These are phyloP conservation scores for Trichoderma endophyticum DNA, from an alignment of 2,329 filamentous ascomycete genomes.

Conservation along the genomic window DNA sequence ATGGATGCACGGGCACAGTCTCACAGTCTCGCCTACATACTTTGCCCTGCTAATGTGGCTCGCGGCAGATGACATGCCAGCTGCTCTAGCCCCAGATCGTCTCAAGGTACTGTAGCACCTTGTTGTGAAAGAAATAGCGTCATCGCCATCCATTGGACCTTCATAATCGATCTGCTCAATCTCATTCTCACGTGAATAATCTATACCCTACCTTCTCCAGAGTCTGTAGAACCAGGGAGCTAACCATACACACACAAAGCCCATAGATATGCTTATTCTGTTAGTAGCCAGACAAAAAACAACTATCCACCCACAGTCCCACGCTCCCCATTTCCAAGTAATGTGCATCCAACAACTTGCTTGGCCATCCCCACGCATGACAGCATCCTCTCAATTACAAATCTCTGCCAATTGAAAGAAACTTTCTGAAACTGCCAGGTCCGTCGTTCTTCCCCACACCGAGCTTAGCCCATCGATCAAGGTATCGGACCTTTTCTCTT, in stretches of 20 bases:
- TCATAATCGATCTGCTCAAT: background rate
- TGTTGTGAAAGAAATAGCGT: background rate
- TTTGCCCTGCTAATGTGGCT: background rate
- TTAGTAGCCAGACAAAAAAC: background rate
- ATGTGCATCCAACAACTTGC: background rate
- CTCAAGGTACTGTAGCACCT: background rate
- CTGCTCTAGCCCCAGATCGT: background rate
- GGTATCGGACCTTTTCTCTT: slow-evolving; percentile 1
- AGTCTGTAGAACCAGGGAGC: background rate
- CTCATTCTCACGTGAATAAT: background rate
- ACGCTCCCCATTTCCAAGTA: background rate
- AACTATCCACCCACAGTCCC: background rate
- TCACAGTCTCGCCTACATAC: background rate
- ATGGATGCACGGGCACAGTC: background rate
- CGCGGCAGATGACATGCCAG: background rate
- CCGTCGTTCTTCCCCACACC: slow-evolving; percentile 4
- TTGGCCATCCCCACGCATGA: background rate
- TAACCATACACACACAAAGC: background rate
- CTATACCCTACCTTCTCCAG: background rate
- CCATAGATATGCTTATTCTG: background rate
- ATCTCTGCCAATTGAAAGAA: slow-evolving; percentile 16
- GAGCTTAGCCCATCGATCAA: background rate
- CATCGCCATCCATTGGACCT: background rate
- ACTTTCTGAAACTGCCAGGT: slow-evolving; percentile 3
- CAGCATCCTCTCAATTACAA: background rate